These are phyloP conservation scores for Apiotrichum laibachii DNA, from an alignment of 1,284 basidiomycete species.

Conservation along the genomic window DNA sequence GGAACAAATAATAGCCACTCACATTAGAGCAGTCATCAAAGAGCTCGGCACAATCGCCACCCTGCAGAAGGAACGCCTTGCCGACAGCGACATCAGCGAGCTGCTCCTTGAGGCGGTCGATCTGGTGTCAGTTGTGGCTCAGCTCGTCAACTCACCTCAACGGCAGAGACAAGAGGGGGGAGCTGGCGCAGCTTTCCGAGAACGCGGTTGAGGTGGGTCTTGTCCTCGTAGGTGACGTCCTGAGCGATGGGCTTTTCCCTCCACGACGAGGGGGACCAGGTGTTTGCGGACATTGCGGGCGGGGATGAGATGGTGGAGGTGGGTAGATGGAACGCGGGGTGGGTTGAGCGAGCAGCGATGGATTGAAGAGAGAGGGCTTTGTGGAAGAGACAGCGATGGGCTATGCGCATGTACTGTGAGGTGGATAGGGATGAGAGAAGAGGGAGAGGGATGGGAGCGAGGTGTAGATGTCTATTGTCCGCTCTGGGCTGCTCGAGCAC, in stretches of 20 bases:
- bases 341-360: neutral
- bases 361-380: neutral
- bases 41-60: constrained; percentile 94
- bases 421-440: too few species aligned
- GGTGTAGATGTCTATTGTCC: neutral
- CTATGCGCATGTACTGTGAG: constrained; percentile 1
- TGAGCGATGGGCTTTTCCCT: constrained; percentile 67
- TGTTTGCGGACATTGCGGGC: constrained; percentile 7
- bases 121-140: constrained; percentile 56
- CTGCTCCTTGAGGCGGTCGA: constrained; percentile 78
- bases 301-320: neutral
- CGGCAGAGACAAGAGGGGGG: constrained; percentile 83
- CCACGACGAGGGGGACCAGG: constrained; percentile 62
- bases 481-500: too few species aligned
- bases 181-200: constrained; percentile 69
- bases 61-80: constrained; percentile 90
- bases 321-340: neutral
- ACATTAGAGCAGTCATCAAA: constrained; percentile 88
- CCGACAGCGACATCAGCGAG: constrained; percentile 76
- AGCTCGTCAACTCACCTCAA: constrained; percentile 62
- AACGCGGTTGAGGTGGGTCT: constrained; percentile 59
- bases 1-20: constrained; percentile 30
- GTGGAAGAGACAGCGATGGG: neutral
- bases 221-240: constrained; percentile 52
- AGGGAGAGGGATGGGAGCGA: neutral